Base-by-base conservation (phyloP, 2,329 filamentous ascomycete genomes). In the Xylariomycetidae sp. region DNA sequence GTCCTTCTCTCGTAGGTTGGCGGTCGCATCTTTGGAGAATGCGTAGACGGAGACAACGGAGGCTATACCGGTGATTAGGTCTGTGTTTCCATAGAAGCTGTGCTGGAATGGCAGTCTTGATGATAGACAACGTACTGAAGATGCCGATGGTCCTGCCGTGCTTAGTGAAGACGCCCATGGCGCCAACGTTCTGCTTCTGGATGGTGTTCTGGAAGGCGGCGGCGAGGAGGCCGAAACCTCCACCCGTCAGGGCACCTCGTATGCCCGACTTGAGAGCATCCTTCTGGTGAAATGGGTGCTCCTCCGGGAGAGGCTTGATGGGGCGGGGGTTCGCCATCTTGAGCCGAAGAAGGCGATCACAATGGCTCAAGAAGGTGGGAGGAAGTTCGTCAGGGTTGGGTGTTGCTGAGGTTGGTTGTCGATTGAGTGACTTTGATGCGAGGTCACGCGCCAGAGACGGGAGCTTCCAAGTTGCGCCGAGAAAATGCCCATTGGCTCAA, bases 141-240 rank as follows among this genome's bases (percentile, higher is more conserved):
- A 74, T 57, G 40, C 67, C 82, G 55, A 90, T 83, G 31, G 82
- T 82, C 54, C 80, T 70, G 46, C 88, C 89, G 37, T 79, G 82
- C 53, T 79, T 77, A 29, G 85, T 85, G 57, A 96, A 80, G 53
- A 95, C 74, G 47, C 85, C 84, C 68, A 82, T 76, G 42, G 80
- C 74, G 50, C 88, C 86, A 46, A 92, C 70, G 61, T 95, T 95
- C 58, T 77, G 73, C 68, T 79, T 88, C 35, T 81, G 73, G 49
- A 95, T 74, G 38, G 88, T 86, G 68, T 94, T 96, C 68, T 89
- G 85, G 46, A 94, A 72, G 35, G 84, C 81, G 31, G 86, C 82
- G 40, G 83, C 59, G 60, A 87, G 72, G 56, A 84, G 65, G 50
- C 88, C 88, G 39, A 74, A 74, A 39, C 67, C 65, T 53, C 79